phyloP scores from a whole-genome alignment of 169 alveolate species.

The Babesia ovata region DNA sequence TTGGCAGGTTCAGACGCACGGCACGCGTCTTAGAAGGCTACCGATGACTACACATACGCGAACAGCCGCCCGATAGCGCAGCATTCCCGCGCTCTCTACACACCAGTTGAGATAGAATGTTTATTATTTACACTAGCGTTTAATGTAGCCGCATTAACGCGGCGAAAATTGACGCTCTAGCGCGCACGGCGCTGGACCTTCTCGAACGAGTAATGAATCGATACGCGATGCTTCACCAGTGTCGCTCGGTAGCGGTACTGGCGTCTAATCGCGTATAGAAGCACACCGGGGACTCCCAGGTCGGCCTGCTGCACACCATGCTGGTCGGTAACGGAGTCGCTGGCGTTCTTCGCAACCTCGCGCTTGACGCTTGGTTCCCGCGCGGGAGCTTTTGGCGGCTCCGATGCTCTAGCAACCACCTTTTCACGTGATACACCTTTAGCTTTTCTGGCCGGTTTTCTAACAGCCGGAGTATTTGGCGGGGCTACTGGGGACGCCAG shows the following conservation, averaged over 20 bases:
- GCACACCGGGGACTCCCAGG: too few species aligned
- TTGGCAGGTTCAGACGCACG: too few species aligned
- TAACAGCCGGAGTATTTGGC: neutral
- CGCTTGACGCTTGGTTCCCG: too few species aligned
- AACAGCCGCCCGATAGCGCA: too few species aligned
- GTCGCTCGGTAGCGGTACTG: slow-evolving; percentile 2
- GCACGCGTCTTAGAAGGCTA: too few species aligned
- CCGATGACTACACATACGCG: too few species aligned
- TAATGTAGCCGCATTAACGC: too few species aligned
- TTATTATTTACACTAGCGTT: too few species aligned
- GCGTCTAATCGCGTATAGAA: slow-evolving; percentile 7
- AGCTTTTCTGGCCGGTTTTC: neutral
- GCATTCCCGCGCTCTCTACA: too few species aligned
- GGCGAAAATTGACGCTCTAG: neutral
- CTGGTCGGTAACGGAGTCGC: neutral
- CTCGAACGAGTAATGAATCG: slow-evolving; percentile 14
- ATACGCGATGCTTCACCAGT: slow-evolving; percentile 15
- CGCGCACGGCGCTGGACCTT: slow-evolving; percentile 4
- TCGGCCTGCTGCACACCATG: neutral
- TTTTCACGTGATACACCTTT: neutral
- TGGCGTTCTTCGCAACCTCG: neutral
- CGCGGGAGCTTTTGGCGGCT: too few species aligned
- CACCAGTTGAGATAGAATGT: too few species aligned
- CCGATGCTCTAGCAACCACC: neutral
- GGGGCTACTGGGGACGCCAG: too few species aligned